A percentile compares a stretch with the other conserved stretches of the same genome.
Conservation (phyloP, 148 eudicot genomes). For the Suaeda aralocaspica region DNA sequence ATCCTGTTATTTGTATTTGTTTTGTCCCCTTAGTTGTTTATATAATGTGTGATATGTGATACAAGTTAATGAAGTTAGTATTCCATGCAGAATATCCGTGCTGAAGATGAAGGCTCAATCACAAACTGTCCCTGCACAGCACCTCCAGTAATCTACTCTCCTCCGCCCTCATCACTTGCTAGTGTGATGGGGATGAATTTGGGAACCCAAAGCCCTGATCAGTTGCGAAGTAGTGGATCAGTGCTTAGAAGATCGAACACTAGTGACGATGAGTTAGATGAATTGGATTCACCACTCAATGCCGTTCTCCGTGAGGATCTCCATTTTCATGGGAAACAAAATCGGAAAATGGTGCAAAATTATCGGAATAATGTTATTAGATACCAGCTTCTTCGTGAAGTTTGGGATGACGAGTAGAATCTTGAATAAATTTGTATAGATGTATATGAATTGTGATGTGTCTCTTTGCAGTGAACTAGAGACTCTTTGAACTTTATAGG, state of each 20-base stretch:
- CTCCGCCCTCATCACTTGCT: constrained; percentile 55
- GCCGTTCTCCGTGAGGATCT: constrained; percentile 31
- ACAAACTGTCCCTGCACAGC: constrained; percentile 55
- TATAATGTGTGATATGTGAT: too few species aligned
- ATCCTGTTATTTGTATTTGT: too few species aligned
- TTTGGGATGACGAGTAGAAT: constrained; percentile 35
- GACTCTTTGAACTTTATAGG: neutral
- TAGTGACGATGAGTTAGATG: constrained; percentile 86
- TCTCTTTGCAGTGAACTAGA: neutral
- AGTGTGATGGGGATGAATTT: constrained; percentile 38
- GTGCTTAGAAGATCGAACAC: constrained; percentile 75
- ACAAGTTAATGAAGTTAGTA: neutral
- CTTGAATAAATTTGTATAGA: constrained; percentile 13
- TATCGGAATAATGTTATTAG: constrained; percentile 33
- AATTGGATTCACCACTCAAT: constrained; percentile 63
- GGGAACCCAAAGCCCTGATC: constrained; percentile 35
- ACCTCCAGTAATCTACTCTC: constrained; percentile 47
- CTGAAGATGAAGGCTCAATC: constrained; percentile 37
- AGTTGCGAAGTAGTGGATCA: constrained; percentile 53
- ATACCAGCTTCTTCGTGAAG: constrained; percentile 73
- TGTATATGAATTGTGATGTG: constrained; percentile 13
- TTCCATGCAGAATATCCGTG: constrained; percentile 41
- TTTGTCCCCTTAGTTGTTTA: too few species aligned
- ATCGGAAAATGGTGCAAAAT: constrained; percentile 23
- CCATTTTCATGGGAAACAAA: constrained; percentile 27